Percentiles rank a stretch among this genome's conserved stretches.
Conservation (phyloP, 306 rosid species). For the Quercus variabilis region DNA sequence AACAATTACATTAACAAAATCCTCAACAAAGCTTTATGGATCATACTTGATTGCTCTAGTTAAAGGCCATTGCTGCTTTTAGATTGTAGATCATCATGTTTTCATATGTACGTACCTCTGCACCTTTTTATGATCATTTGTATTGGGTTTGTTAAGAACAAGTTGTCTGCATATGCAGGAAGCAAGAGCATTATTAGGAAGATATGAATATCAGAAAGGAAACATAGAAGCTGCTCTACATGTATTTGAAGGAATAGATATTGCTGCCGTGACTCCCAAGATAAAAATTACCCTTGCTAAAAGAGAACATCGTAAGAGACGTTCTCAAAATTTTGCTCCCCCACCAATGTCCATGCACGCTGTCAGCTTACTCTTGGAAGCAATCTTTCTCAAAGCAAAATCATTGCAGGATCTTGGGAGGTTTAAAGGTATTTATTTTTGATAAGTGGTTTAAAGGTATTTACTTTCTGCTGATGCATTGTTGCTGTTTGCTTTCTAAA, state of each 20-base stretch:
- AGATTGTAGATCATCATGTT: constrained; percentile 7
- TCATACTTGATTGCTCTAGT: background rate
- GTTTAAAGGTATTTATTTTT: constrained; percentile 57
- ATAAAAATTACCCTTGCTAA: constrained; percentile 63
- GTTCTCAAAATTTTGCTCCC: constrained; percentile 44
- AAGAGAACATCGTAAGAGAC: constrained; percentile 50
- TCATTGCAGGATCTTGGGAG: constrained; percentile 69
- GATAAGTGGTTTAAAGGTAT: constrained; percentile 57
- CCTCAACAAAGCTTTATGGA: too few relatives aligned
- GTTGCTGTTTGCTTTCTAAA: constrained; percentile 16
- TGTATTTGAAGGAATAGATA: constrained; percentile 88
- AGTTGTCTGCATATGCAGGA: constrained; percentile 55
- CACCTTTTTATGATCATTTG: background rate
- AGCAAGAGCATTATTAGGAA: constrained; percentile 91
- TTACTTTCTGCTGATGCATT: constrained; percentile 9
- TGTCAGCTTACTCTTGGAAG: constrained; percentile 75
- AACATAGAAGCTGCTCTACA: constrained; percentile 80
- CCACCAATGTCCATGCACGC: constrained; percentile 72
- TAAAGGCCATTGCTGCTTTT: constrained; percentile 12
- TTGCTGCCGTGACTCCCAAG: constrained; percentile 56
- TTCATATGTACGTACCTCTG: background rate
- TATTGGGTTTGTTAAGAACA: constrained; percentile 14
- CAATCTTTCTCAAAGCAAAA: constrained; percentile 79
- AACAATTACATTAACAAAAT: too few relatives aligned
- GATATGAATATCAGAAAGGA: constrained; percentile 93